phyloP scores from a whole-genome alignment of 257 asterid species.

The Ilex asprella region DNA sequence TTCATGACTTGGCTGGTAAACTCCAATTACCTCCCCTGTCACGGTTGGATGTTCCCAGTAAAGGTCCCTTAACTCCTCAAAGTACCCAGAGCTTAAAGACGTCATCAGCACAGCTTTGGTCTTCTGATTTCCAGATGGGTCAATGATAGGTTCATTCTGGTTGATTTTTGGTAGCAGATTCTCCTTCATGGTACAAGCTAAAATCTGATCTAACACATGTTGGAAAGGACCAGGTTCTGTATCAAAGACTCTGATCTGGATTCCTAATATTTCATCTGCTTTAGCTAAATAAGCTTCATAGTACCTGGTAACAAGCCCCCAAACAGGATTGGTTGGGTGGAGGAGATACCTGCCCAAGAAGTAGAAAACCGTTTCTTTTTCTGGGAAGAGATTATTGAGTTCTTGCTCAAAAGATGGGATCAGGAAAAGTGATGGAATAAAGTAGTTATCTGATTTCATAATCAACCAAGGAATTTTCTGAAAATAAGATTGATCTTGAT shows the following conservation, averaged over 20 bases:
- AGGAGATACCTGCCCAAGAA: slow-evolving; percentile 62
- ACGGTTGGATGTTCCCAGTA: slow-evolving; percentile 56
- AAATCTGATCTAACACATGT: slow-evolving; percentile 48
- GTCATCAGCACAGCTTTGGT: slow-evolving; percentile 41
- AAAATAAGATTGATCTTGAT: slow-evolving; percentile 42
- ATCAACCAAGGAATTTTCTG: slow-evolving; percentile 53
- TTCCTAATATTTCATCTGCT: slow-evolving; percentile 54
- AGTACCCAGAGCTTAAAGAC: slow-evolving; percentile 48
- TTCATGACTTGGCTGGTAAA: slow-evolving; percentile 71
- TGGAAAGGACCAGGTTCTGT: slow-evolving; percentile 30
- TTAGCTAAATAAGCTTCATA: slow-evolving; percentile 46
- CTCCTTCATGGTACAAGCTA: slow-evolving; percentile 46
- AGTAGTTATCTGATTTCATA: slow-evolving; percentile 55
- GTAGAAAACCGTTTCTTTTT: slow-evolving; percentile 67
- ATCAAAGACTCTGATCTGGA: slow-evolving; percentile 57
- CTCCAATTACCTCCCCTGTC: slow-evolving; percentile 49
- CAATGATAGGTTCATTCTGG: slow-evolving; percentile 13
- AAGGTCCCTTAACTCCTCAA: slow-evolving; percentile 43
- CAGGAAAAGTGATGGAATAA: slow-evolving; percentile 60
- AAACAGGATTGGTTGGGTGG: slow-evolving; percentile 67
- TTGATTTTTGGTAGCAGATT: slow-evolving; percentile 37
- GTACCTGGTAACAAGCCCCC: slow-evolving; percentile 65
- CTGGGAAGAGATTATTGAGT: slow-evolving; percentile 49
- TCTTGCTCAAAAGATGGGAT: slow-evolving; percentile 56
- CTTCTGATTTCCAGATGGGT: slow-evolving; percentile 23